phyloP scores from a whole-genome alignment of 768 basidiomycete genomes.

The Suillus subalutaceus region DNA sequence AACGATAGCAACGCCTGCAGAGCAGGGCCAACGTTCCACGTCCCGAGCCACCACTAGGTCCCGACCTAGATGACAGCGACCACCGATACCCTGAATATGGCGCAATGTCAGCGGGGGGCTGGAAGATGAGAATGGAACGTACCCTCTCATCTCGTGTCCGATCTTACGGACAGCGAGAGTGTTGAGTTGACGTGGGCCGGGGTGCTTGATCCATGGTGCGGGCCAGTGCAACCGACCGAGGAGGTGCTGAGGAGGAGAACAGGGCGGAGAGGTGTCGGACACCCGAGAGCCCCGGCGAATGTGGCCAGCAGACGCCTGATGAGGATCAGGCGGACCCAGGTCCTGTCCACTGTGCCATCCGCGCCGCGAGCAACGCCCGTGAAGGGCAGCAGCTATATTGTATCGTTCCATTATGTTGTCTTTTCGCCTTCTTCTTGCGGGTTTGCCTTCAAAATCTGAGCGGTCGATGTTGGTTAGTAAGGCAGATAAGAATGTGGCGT shows the following conservation, averaged over 20 bases:
- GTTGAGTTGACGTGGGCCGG: not conserved
- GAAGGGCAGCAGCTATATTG: not conserved
- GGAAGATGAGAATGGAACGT: not conserved
- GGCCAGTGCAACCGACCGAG: not conserved
- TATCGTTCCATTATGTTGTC: not conserved
- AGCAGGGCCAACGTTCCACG: not conserved
- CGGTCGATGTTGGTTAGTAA: not conserved
- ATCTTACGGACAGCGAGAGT: not conserved
- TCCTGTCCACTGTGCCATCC: not conserved
- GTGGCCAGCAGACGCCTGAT: not conserved
- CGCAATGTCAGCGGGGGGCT: not conserved
- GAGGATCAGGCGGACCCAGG: not conserved
- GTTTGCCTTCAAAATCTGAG: not conserved
- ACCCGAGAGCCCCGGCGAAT: not conserved
- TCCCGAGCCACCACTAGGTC: not conserved
- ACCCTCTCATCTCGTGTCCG: not conserved
- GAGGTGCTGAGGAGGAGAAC: not conserved
- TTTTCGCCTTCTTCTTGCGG: not conserved
- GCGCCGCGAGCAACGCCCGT: not conserved
- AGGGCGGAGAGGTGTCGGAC: not conserved
- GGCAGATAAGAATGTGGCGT: not conserved
- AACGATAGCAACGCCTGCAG: not conserved
- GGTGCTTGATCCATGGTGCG: not conserved
- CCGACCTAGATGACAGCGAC: not conserved
- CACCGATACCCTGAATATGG: not conserved